Base-by-base conservation (phyloP, 352 stramenopile species). In the Globisporangium cylindrosporum region DNA sequence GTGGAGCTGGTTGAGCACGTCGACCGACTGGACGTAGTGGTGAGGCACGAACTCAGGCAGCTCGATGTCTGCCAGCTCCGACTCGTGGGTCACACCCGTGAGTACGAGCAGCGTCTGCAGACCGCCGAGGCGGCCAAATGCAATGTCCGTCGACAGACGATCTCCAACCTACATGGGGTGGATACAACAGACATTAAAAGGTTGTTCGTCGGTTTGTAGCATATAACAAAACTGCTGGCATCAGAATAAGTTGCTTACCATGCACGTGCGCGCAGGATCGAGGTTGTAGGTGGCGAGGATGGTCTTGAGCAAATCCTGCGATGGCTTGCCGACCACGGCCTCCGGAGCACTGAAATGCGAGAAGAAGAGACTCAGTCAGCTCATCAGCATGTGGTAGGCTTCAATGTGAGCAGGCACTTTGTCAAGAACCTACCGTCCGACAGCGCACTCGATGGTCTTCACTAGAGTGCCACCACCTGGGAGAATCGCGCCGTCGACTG, bases 131-230 rank as follows among this genome's bases (percentile, higher is more conserved):
- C 83, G 82, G 57, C 88, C 88, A 36, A 95, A 95, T 71, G 91
- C 82, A 72, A 95, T 95, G 73, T 95, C 88, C 1, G 88, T 95
- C 32, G 83, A 89, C 41, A 95, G 69, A 27, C 84, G 82, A 59
- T 95, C 88, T 62, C 88, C 88, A n/a, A 95, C 85, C 85, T 93
- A 46, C 12, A 20, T 14, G 4, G 62, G 24, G 49, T 61, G 41
- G 2, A 43, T 67, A 18, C 18, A 58, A 49, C 12, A 59, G 22
- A 9, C 22, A 53, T 27, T 20, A 63, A 32, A 3, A 64, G 22
- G 27, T 15, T 32, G 34, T 18, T 64, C 29, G 25, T 36, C 20
- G 3, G 20, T 24, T 32, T 51, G 43, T 12, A 51, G 3, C 18
- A 51, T 12, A 6, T 18, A 51, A 51, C 20, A 51, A 51, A 49